A percentile compares a stretch with the other conserved stretches of the same genome.
Evolutionary conservation across 176 grass and related monocot genomes (phyloP).

Genomic region (Lolium rigidum): DNA sequence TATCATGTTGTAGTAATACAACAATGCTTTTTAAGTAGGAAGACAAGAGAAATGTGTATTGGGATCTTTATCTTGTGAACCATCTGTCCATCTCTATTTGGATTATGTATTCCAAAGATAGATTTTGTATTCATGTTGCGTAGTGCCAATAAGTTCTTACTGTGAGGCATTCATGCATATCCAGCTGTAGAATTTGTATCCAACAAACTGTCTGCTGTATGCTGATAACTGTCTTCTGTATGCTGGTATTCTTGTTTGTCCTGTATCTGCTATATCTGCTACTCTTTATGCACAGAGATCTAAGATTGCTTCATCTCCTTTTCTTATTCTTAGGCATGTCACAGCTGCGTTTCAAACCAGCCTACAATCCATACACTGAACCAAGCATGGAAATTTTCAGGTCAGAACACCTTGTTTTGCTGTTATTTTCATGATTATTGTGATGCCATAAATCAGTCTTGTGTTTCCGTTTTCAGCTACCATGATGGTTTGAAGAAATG

Average conservation of each 20-base stretch:
- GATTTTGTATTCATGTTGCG: neutral
- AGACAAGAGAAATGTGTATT: neutral
- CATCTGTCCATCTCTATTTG: slow-evolving; percentile 7
- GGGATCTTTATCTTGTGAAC: neutral
- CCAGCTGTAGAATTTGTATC: neutral
- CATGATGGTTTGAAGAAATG: slow-evolving; percentile 93
- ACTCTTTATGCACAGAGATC: neutral
- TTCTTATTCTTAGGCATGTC: slow-evolving; percentile 69
- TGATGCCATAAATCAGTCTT: slow-evolving; percentile 3
- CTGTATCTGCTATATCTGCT: neutral
- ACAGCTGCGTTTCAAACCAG: slow-evolving; percentile 95
- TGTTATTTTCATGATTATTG: neutral
- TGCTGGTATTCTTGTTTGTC: neutral
- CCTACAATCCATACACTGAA: slow-evolving; percentile 96
- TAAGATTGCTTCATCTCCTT: neutral
- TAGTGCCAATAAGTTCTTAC: neutral
- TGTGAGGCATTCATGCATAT: neutral
- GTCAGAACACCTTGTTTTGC: slow-evolving; percentile 41
- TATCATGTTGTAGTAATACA: neutral
- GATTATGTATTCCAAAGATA: neutral
- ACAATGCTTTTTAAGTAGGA: slow-evolving; percentile 4
- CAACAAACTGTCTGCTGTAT: neutral
- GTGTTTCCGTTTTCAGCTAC: slow-evolving; percentile 65
- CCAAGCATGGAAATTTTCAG: slow-evolving; percentile 99
- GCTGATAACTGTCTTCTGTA: neutral